These are phyloP conservation scores for Cryphonectria naterciae DNA, from an alignment of 2,329 filamentous ascomycete species.

Conservation along the genomic window DNA sequence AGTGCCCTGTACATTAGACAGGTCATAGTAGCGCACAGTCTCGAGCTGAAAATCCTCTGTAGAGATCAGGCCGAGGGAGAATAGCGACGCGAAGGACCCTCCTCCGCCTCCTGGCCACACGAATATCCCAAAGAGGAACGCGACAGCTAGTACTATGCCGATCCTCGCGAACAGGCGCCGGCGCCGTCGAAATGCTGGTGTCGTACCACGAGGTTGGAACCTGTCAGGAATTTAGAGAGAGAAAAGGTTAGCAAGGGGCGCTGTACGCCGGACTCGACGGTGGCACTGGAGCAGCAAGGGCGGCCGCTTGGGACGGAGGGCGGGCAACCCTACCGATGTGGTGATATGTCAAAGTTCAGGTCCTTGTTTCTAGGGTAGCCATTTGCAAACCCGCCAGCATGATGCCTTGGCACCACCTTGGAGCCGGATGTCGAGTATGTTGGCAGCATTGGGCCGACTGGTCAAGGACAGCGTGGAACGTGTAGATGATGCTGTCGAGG, in stretches of 20 bases:
- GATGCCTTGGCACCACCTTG: slow-evolving; percentile 86
- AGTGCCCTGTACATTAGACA: slow-evolving; percentile 88
- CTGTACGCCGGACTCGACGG: not conserved
- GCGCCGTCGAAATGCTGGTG: slow-evolving; percentile 71
- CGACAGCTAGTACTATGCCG: slow-evolving; percentile 58
- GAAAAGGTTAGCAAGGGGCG: slow-evolving; percentile 29
- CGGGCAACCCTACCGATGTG: slow-evolving; percentile 71
- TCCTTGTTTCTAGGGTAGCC: slow-evolving; percentile 74
- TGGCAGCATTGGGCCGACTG: slow-evolving; percentile 56
- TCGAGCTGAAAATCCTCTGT: slow-evolving; percentile 79
- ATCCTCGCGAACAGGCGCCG: slow-evolving; percentile 74
- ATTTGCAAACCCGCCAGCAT: slow-evolving; percentile 75
- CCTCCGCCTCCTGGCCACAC: slow-evolving; percentile 62
- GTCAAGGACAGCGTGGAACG: slow-evolving; percentile 13
- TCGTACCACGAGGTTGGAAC: slow-evolving; percentile 83
- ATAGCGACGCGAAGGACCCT: slow-evolving; percentile 63
- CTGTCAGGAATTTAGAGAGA: slow-evolving; percentile 48
- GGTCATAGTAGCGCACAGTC: slow-evolving; percentile 95
- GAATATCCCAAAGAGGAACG: slow-evolving; percentile 73
- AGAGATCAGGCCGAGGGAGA: slow-evolving; percentile 72
- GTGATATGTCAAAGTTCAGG: slow-evolving; percentile 79
- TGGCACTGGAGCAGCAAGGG: slow-evolving; percentile 21
- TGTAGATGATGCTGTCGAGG: slow-evolving; percentile 10
- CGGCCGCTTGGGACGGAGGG: slow-evolving; percentile 25
- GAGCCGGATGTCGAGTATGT: slow-evolving; percentile 58